A percentile compares a stretch with the other conserved stretches of the same genome.
phyloP scores from a whole-genome alignment of 257 asterid species.

The Pogostemon cablin region DNA sequence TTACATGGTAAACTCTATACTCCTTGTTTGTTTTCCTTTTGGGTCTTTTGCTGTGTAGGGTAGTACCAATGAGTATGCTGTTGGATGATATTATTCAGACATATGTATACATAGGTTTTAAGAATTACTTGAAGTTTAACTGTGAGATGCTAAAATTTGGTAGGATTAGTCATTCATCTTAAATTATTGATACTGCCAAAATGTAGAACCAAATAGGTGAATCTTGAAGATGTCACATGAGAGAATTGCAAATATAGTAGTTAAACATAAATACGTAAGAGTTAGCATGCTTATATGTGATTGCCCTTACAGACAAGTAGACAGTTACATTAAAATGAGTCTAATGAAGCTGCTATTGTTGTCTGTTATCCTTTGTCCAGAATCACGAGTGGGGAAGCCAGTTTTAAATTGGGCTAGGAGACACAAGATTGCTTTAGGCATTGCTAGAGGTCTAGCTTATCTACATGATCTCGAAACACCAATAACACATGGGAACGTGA shows the following conservation, averaged over 20 bases:
- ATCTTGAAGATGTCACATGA: neutral
- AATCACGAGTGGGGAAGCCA: conserved; percentile 88
- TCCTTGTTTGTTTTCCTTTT: neutral
- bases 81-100: neutral
- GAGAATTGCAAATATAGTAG: neutral
- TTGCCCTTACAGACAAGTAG: neutral
- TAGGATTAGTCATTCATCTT: neutral
- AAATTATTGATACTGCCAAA: neutral
- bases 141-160: conserved; percentile 6
- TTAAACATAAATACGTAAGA: neutral
- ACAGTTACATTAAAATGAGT: conserved; percentile 3
- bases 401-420: conserved; percentile 88
- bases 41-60: neutral
- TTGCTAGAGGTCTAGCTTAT: conserved; percentile 88
- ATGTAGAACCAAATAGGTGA: neutral
- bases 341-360: conserved; percentile 13
- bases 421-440: conserved; percentile 88
- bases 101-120: neutral
- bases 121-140: conserved; percentile 16
- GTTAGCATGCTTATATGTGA: neutral
- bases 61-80: neutral
- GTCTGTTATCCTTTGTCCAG: conserved; percentile 40
- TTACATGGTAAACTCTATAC: conserved; percentile 68
- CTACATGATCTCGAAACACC: conserved; percentile 90
- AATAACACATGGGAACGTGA: conserved; percentile 82